Evolutionary conservation across 257 asterid species (phyloP), one percentile per base, ranked within the genome.

Genomic region (Anisodus acutangulus): DNA sequence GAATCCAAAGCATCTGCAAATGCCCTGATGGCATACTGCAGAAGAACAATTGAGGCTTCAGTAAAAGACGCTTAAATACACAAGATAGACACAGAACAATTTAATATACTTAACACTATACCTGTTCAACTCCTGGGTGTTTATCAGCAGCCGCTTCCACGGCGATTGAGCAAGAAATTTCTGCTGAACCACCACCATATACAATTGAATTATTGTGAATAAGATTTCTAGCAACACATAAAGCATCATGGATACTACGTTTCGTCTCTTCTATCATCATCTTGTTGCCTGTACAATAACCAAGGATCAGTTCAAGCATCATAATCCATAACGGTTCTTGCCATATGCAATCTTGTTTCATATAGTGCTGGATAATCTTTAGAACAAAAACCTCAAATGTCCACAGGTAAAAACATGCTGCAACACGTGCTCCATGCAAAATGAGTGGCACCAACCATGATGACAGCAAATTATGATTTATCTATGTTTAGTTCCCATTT

Each of bases 61-160:
- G 85, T 88, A 78, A 66, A 69, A 49, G 57, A 69, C 54, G 9
- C 47, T 12, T 47, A 58, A 68, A n/a, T 22, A 45, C 16, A 22
- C 16, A 62, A n/a, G 68, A 22, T 12, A 45, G 79, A 51, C 4
- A 62, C 62, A 47, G 62, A 17, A 7, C 78, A 26, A 54, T 63
- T 37, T 6, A n/a, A 8, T 13, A 49, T 43, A 85, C 6, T 64
- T 7, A 17, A 85, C 17, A 41, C 8, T 53, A 8, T 67, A 90
- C 98, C 97, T 96, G 99, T 89, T 96, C 99, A 86, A 96, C 99
- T 86, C 99, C 99, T 11, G 99, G 98, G 91, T 91, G 85, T 86
- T 92, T 94, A 87, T 94, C 99, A 83, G 98, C 98, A 85, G 99
- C 98, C 19, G 98, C 93, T 88, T 94, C 99, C 85, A 96, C 98